These are phyloP conservation scores for Didymella sp. DNA, from an alignment of 2,329 filamentous ascomycete species.

Conservation along the genomic window DNA sequence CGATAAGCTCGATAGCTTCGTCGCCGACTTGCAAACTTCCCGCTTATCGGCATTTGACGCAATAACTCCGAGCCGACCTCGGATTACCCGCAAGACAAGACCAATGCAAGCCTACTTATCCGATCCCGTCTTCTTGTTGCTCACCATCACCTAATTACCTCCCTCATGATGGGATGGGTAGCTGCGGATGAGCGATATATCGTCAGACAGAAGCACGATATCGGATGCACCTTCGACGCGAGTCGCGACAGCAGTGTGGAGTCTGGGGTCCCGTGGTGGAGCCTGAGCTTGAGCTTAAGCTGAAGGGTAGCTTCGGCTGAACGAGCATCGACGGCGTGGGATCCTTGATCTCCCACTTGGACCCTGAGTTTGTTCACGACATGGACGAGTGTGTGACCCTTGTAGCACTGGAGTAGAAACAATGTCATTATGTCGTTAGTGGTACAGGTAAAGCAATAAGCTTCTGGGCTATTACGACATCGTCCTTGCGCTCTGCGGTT, in stretches of 20 bases:
- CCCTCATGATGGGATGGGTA: no score
- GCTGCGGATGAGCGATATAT: slow-evolving; percentile 1
- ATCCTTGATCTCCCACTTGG: no score
- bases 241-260: neutral
- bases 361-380: neutral
- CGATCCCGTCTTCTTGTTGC: neutral
- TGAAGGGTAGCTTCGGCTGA: slow-evolving; percentile 17
- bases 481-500: slow-evolving; percentile 22
- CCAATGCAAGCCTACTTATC: no score
- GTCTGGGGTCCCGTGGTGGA: slow-evolving; percentile 2
- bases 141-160: neutral
- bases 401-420: neutral
- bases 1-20: slow-evolving; percentile 1
- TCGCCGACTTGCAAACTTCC: slow-evolving; percentile 12
- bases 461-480: neutral
- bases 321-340: no score
- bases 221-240: neutral
- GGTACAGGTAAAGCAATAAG: neutral
- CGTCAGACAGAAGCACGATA: neutral
- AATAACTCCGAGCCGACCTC: slow-evolving; percentile 12
- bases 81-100: no score
- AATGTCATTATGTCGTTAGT: neutral
- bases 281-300: neutral
- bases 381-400: neutral
- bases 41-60: slow-evolving; percentile 14